Conservation (phyloP, 176 grass and related monocot genomes). For the Oryza rufipogon region DNA sequence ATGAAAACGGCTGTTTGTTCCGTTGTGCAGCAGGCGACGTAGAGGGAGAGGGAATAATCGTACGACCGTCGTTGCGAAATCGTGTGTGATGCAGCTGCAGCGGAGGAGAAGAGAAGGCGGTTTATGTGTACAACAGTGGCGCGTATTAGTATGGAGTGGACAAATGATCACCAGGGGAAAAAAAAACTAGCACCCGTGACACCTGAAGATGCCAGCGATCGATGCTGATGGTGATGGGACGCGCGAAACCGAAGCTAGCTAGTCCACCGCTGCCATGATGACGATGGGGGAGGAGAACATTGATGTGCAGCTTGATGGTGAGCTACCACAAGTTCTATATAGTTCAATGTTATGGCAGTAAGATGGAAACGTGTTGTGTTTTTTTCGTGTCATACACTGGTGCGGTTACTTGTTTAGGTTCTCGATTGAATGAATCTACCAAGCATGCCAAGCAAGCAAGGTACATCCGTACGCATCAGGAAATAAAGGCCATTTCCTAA, state of each 20-base stretch:
- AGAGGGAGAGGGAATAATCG: background rate
- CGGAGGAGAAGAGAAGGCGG: background rate
- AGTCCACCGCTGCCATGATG: background rate
- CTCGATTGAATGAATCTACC: background rate
- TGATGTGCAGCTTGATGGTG: background rate
- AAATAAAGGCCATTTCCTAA: too few species aligned
- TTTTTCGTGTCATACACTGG: background rate
- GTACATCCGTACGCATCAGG: background rate
- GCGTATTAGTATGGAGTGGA: background rate
- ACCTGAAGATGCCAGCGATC: background rate
- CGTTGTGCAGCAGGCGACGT: background rate
- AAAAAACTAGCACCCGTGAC: conserved; percentile 24
- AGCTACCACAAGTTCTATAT: background rate
- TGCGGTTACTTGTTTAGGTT: conserved; percentile 7
- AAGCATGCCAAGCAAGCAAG: background rate
- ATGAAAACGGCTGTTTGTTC: background rate
- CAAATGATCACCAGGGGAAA: background rate
- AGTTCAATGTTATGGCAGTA: background rate
- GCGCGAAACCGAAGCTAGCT: background rate
- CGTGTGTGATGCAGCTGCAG: background rate
- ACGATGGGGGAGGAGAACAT: background rate
- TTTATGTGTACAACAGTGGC: background rate
- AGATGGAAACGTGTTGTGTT: background rate
- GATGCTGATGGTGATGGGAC: conserved; percentile 11
- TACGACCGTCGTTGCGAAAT: background rate